Evolutionary conservation across 441 rosid genomes (phyloP), one percentile per base, ranked within the genome.

Genomic region (Populus tomentosa): DNA sequence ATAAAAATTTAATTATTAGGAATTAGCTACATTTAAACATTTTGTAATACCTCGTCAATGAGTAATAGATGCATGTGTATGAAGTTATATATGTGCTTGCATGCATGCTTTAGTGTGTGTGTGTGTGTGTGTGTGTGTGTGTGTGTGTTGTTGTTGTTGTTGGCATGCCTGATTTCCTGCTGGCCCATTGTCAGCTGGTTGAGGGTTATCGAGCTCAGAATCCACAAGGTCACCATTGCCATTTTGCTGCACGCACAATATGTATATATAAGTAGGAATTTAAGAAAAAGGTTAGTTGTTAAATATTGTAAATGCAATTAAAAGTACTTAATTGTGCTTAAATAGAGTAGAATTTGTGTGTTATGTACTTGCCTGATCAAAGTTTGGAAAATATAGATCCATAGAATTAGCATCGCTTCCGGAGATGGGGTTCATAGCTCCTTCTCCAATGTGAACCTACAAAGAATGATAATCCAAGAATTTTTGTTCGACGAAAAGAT

Each of bases 351-450:
- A 26, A 56, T 71, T 26, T 5, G 8, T 28, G 61, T 10, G 6
- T 53, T 5, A 53, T 53, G 53, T 70, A 81, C 83, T 81, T 82
- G 75, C 86, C 75, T 80, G 84, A 50, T 80, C 69, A 56, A 69
- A 36, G 33, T 6, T 65, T 53, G 85, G 83, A 79, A 36, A 6
- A 38, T 81, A 72, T 61, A 3, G 72, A 53, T 74, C 77, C 18
- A 26, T 67, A 23, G 75, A 14, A 35, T 66, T 67, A 9, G 56
- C 75, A 40, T 2, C 38, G 42, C 28, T 70, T 30, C 35, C 80
- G 35, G 26, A 71, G 69, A 62, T 5, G 20, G 50, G 30, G 81
- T 77, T 83, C 40, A 66, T 16, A 21, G 35, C 59, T 73, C 79
- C 75, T 77, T 62, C 75, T 75, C 36, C 77, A 71, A 33, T 56